Evolutionary conservation across 164 flowering plant genomes (phyloP), one percentile per base, ranked within the genome.

Genomic region (Vitis amurensis): DNA sequence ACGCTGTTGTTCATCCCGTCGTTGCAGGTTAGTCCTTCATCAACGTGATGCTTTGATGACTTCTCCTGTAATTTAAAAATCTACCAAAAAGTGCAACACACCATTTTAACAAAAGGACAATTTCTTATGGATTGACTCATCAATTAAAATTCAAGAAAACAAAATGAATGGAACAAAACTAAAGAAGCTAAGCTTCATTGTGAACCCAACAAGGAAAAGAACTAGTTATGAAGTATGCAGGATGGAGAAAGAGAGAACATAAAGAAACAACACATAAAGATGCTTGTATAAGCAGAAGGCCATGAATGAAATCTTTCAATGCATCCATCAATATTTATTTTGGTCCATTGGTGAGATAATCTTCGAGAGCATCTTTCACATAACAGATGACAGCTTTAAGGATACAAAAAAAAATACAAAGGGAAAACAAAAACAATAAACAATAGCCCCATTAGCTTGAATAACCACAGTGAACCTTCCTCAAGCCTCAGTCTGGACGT

Each of bases 41-140:
- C 85, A n/a, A 55, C 70, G 90, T 67, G 87, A 71, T 69, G 86
- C 68, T 50, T 8, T 71, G 80, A 76, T 65, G 89, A 71, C 76
- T 83, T 91, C 53, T 94, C 98, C 99, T 92, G 95, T 76, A 68
- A 80, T 76, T 73, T 60, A n/a, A 74, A 81, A 79, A 69, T 68
- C 71, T 69, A 52, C 31, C 51, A 49, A 72, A 2, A 31, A 31
- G 37, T 31, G n/a, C 37, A 31, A n/a, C n/a, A 31, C 37, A 31
- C 37, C 37, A 31, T 31, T 31, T 31, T 2, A n/a, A 31, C 3
- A 31, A 31, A 31, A 31, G 6, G 4, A 31, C 37, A 31, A 31
- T n/a, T 31, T 31, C 37, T 31, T 31, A 31, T 31, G 37, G 37
- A 2, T 31, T 31, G 37, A 31, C 37, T 62, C 60, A 58, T 52